Base-by-base conservation (phyloP, 78 protist genomes). In the Acrasis kona region DNA sequence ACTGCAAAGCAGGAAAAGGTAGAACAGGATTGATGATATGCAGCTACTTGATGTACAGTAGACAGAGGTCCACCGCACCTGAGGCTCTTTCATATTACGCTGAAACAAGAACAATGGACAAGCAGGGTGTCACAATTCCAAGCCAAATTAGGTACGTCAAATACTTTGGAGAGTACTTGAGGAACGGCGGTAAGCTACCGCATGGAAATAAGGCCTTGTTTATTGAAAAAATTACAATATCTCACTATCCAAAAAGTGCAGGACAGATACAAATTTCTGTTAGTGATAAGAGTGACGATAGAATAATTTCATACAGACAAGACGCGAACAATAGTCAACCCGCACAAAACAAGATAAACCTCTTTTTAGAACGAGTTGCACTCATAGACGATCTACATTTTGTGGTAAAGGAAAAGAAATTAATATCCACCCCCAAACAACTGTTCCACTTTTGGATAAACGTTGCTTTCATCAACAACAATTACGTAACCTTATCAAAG, bases 1-100 rank as follows among this genome's bases (percentile, higher is more conserved):
- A 88, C 72, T 88, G 92, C 78, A 84, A 84, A 32, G 92, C 92
- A 19, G 92, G 92, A n/a, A 88, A 88, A 32, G 92, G 92, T 5
- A 72, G 92, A 10, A 88, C 92, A 0, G 92, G 92, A 1, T 5
- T 64, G 7, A 32, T 80, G 32, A 70, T 89, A 10, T 66, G 69
- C 35, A 32, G 74, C 10, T 79, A 28, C 40, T 19, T 82, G 10
- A 32, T 72, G 12, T 68, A 35, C 36, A 1, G 37, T 19, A 39
- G 73, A 29, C 29, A 40, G 40, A 29, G 19, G 19, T 19, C 8
- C 70, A 2, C 39, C 2, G 79, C 85, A 12, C n/a, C 31, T 30
- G 70, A 70, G 27, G 87, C 90, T 19, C 72, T 88, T 66, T 32
- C 4, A 3, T 35, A 31, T 65, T 89, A 36, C 40, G 88, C 76